Evolutionary conservation across 2,329 filamentous ascomycete genomes (phyloP).

Genomic region (Cladosporium colombiae): DNA sequence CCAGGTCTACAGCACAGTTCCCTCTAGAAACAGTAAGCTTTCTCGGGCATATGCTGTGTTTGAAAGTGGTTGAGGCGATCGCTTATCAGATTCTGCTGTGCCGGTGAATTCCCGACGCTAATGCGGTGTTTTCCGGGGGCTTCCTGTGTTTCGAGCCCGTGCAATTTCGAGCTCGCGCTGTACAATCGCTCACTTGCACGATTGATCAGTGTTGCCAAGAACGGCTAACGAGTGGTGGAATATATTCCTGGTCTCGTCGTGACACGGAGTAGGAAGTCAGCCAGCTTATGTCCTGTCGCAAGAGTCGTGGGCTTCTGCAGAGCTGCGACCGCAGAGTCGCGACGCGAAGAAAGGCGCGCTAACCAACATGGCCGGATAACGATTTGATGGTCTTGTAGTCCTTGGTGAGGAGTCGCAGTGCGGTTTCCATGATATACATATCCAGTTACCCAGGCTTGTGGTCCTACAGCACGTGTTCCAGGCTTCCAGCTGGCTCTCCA

Average conservation of each 20-base stretch:
- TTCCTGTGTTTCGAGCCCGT: not conserved
- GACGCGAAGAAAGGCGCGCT: not conserved
- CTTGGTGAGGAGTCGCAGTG: not conserved
- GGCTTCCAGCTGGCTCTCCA: not conserved
- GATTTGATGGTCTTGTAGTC: not conserved
- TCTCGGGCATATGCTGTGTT: not conserved
- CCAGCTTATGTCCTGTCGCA: not conserved
- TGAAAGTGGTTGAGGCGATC: slow-evolving; percentile 8
- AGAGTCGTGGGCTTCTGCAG: not conserved
- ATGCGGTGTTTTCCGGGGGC: not conserved
- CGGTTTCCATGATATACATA: not conserved
- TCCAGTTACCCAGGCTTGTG: not conserved
- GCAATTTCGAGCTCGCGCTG: not conserved
- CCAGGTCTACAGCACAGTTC: not conserved
- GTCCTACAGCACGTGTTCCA: not conserved
- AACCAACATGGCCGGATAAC: not conserved
- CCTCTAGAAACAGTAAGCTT: not conserved
- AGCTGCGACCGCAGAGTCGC: not conserved
- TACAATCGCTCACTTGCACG: not conserved
- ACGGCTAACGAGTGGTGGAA: not conserved
- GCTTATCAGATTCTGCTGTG: slow-evolving; percentile 12
- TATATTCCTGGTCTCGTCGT: not conserved
- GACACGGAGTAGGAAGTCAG: not conserved
- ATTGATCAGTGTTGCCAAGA: not conserved
- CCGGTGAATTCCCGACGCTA: slow-evolving; percentile 1